phyloP scores from a whole-genome alignment of 116 monocot genomes.

The Trichopus zeylanicus region DNA sequence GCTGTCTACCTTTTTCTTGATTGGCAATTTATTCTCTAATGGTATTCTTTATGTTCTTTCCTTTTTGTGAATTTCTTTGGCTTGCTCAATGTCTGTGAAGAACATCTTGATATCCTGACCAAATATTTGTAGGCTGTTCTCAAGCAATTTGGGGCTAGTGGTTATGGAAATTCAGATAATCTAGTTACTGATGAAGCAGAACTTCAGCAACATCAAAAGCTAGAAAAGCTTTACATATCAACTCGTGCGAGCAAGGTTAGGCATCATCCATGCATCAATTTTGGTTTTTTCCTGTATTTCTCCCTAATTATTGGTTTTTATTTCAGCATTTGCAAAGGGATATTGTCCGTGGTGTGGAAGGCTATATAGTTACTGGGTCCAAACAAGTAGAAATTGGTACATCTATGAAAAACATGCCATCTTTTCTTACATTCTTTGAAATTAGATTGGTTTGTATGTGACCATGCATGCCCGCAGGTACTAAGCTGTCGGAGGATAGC shows the following conservation, averaged over 20 bases:
- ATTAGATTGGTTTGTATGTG: neutral
- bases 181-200: slow-evolving; percentile 60
- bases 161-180: slow-evolving; percentile 73
- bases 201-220: slow-evolving; percentile 75
- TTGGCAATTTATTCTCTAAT: neutral
- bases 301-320: neutral
- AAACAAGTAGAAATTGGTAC: slow-evolving; percentile 96
- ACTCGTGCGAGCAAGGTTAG: slow-evolving; percentile 82
- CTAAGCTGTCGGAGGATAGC: slow-evolving; percentile 80
- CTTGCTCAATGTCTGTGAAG: neutral
- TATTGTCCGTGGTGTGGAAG: slow-evolving; percentile 95
- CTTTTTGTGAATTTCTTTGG: neutral
- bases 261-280: neutral
- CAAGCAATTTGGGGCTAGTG: slow-evolving; percentile 77
- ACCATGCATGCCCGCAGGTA: slow-evolving; percentile 26
- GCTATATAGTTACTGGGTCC: slow-evolving; percentile 84
- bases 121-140: slow-evolving; percentile 67
- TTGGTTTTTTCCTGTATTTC: slow-evolving; percentile 1
- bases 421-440: neutral
- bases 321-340: slow-evolving; percentile 97
- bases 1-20: neutral
- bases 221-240: slow-evolving; percentile 90
- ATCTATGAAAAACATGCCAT: neutral
- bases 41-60: neutral
- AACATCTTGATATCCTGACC: neutral